These are phyloP conservation scores for Mycena haematopus DNA, from an alignment of 768 basidiomycete species.

Conservation along the genomic window DNA sequence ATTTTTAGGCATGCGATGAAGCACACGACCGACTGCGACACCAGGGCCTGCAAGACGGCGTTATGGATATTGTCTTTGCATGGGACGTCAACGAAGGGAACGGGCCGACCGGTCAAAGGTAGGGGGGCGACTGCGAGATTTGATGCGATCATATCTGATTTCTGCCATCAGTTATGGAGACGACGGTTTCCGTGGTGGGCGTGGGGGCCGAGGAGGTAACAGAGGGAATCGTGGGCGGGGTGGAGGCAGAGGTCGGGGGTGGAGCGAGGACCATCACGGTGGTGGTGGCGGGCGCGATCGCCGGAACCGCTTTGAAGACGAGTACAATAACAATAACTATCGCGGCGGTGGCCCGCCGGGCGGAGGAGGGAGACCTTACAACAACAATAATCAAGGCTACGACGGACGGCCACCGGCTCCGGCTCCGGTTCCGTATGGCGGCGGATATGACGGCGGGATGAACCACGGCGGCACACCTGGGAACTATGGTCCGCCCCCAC, in stretches of 20 bases:
- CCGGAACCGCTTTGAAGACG: slow-evolving; percentile 46
- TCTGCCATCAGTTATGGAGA: slow-evolving; percentile 29
- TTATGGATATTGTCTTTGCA: slow-evolving; percentile 85
- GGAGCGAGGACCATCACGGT: slow-evolving; percentile 48
- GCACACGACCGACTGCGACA: slow-evolving; percentile 83
- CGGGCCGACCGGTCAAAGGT: slow-evolving; percentile 53
- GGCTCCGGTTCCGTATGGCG: slow-evolving; percentile 11
- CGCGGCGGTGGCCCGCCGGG: slow-evolving; percentile 34
- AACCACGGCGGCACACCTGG: background rate
- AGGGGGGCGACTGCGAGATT: slow-evolving; percentile 26
- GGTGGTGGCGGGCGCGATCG: slow-evolving; percentile 36
- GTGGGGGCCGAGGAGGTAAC: slow-evolving; percentile 57
- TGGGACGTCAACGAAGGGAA: slow-evolving; percentile 76
- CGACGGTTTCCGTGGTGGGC: slow-evolving; percentile 43
- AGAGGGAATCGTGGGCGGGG: slow-evolving; percentile 39
- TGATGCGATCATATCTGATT: slow-evolving; percentile 16
- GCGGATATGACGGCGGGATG: slow-evolving; percentile 12
- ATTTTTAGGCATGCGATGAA: slow-evolving; percentile 70
- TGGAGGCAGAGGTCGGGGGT: slow-evolving; percentile 47
- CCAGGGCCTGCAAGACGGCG: slow-evolving; percentile 81
- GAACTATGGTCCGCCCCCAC: slow-evolving; percentile 30
- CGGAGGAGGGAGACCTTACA: slow-evolving; percentile 39
- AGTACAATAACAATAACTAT: slow-evolving; percentile 37
- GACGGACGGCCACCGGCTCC: slow-evolving; percentile 44
- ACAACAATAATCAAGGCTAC: slow-evolving; percentile 44